Evolutionary conservation across 441 rosid genomes (phyloP).

Genomic region (Erodium trifolium): DNA sequence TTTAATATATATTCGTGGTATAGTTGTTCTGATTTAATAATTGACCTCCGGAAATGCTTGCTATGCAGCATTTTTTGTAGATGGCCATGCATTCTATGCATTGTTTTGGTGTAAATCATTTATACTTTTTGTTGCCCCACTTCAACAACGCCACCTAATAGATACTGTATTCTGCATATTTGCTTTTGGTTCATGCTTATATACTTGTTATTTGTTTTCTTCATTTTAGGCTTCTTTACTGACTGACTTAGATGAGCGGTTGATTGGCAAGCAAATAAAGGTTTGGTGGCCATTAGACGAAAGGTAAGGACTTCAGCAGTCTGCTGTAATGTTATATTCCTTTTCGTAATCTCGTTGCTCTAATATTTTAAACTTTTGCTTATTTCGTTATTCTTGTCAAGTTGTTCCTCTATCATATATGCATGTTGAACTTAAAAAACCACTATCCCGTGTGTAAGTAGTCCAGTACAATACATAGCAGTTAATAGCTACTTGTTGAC

Average conservation of each 20-base stretch:
- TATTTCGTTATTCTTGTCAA: too few relatives aligned
- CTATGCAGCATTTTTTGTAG: too few relatives aligned
- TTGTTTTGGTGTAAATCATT: too few relatives aligned
- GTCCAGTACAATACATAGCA: too few relatives aligned
- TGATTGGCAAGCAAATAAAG: slow-evolving; percentile 54
- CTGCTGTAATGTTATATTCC: background rate
- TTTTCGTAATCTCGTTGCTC: background rate
- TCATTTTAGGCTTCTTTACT: slow-evolving; percentile 33
- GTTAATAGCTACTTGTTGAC: too few relatives aligned
- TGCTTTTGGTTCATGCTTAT: background rate
- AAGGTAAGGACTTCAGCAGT: slow-evolving; percentile 34
- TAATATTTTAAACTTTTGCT: background rate
- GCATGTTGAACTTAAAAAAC: too few relatives aligned
- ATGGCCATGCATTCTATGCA: too few relatives aligned
- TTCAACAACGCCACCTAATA: background rate
- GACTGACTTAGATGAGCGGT: slow-evolving; percentile 30
- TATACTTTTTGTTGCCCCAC: too few relatives aligned
- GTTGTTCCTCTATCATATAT: too few relatives aligned
- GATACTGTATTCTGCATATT: background rate
- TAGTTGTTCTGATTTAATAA: background rate
- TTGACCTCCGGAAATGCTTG: too few relatives aligned
- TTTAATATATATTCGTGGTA: background rate
- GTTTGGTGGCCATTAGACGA: slow-evolving; percentile 88
- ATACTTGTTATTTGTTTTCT: background rate
- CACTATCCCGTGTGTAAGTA: too few relatives aligned